Evolutionary conservation across 2,329 filamentous ascomycete genomes (phyloP), one percentile per base, ranked within the genome.

Genomic region (Dothistroma septosporum): DNA sequence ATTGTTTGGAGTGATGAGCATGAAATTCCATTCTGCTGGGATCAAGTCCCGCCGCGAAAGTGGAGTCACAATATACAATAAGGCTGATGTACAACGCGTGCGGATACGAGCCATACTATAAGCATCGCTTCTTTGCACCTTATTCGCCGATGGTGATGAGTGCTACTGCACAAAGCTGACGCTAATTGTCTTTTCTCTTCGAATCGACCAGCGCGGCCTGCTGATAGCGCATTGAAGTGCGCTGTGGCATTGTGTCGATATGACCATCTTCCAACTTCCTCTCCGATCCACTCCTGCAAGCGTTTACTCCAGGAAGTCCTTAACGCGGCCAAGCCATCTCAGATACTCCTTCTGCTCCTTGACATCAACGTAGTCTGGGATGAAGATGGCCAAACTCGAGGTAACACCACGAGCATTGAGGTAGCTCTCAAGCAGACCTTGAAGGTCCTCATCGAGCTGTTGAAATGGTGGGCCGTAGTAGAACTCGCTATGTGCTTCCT

Each of bases 281-380:
- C 41, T n/a, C 7, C 8, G 1, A n/a, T 19, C 9, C 8, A 3
- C 14, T 44, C 8, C 16, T 35, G 1, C 50, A 35, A 12, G 16
- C n/a, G 24, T 47, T 68, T 77, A 80, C 74, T 90, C 88, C 68
- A 97, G 82, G 74, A 97, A 97, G 65, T 79, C 80, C 86, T 93
- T 94, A 77, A 97, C 84, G 74, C 83, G 86, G 76, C 87, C 84
- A 76, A 99, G 81, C 94, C 95, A 99, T 67, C 84, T 80, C 64
- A 95, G 80, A 78, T 99, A 99, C 83, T 99, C 94, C 79, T 87
- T 89, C 85, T 97, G 93, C 85, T 99, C 94, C 87, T 99, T 99
- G 79, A 90, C 86, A 75, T 97, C 92, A 73, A 97, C 92, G 80
- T 96, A 99, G 76, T 97, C 92, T 41, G 92, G 91, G 49, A 96